These are phyloP conservation scores for Heritiera littoralis DNA, from an alignment of 345 rosid genomes.

Conservation along the genomic window DNA sequence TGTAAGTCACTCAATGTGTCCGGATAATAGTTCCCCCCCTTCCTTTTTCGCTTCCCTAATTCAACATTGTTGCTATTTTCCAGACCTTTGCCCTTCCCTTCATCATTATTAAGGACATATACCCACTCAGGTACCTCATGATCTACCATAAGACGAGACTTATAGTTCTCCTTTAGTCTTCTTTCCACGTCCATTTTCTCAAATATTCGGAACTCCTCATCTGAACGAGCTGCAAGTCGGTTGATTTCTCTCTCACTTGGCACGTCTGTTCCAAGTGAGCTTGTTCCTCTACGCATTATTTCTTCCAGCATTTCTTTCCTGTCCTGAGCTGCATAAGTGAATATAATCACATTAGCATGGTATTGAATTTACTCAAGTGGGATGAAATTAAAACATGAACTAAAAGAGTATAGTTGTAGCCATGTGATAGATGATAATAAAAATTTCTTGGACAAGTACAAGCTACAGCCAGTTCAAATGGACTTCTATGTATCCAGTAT, in stretches of 20 bases:
- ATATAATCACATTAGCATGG: constrained; percentile 19
- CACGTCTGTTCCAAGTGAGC: constrained; percentile 91
- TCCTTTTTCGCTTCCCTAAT: constrained; percentile 79
- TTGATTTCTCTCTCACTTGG: constrained; percentile 99
- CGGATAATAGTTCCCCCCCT: constrained; percentile 61
- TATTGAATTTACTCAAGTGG: constrained; percentile 13
- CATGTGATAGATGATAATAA: constrained; percentile 6
- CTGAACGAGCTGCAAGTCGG: constrained; percentile 87
- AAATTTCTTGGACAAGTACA: not conserved
- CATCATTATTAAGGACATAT: constrained; percentile 56
- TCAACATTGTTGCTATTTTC: constrained; percentile 45
- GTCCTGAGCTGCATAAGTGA: constrained; percentile 77
- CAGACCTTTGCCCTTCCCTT: constrained; percentile 53
- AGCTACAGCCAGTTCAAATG: not conserved
- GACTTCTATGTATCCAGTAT: not conserved
- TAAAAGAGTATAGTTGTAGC: not conserved
- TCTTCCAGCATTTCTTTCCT: constrained; percentile 92
- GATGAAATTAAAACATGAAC: not conserved
- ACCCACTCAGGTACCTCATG: constrained; percentile 99
- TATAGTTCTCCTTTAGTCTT: constrained; percentile 77
- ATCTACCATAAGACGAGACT: constrained; percentile 91
- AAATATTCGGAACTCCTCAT: constrained; percentile 86
- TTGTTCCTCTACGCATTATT: constrained; percentile 96
- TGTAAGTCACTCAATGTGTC: constrained; percentile 82
- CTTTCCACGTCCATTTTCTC: constrained; percentile 97